Evolutionary conservation across 1,139 yeast genomes (phyloP).

Genomic region (Magnusiomyces fungicola): DNA sequence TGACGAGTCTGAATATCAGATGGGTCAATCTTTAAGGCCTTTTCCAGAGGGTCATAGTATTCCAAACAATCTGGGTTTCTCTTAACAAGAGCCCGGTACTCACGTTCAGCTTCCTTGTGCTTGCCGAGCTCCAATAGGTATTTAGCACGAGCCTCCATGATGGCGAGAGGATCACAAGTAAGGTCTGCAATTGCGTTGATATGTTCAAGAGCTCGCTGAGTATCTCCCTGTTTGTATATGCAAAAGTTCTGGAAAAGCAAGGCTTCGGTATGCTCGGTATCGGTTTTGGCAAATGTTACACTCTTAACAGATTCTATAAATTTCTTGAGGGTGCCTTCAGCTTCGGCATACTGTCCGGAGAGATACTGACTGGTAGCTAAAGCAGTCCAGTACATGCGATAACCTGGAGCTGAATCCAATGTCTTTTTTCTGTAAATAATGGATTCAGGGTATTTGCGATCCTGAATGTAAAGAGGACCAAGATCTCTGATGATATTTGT

Average conservation of each 20-base stretch:
- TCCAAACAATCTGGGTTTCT: constrained; percentile 77
- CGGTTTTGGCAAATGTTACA: constrained; percentile 30
- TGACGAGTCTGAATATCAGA: constrained; percentile 24
- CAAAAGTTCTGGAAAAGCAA: constrained; percentile 64
- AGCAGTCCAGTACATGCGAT: constrained; percentile 88
- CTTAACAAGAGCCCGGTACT: constrained; percentile 63
- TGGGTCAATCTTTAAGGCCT: constrained; percentile 41
- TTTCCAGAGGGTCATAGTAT: constrained; percentile 62
- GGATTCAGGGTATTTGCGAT: constrained; percentile 62
- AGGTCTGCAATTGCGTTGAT: constrained; percentile 45
- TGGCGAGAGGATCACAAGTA: constrained; percentile 57
- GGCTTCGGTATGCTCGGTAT: constrained; percentile 78
- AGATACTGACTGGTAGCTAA: constrained; percentile 82
- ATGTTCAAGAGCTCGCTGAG: constrained; percentile 53
- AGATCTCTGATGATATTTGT: constrained; percentile 76
- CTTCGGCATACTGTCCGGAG: constrained; percentile 55
- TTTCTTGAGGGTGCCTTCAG: constrained; percentile 63
- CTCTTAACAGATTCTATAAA: constrained; percentile 61
- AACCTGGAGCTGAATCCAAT: constrained; percentile 73
- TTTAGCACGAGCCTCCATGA: constrained; percentile 61
- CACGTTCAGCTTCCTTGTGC: constrained; percentile 54
- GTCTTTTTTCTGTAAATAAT: constrained; percentile 58
- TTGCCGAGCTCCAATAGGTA: constrained; percentile 42
- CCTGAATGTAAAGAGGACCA: constrained; percentile 70
- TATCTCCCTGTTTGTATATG: constrained; percentile 57